Conservation (phyloP, 306 rosid species). For the Castanea mollissima region DNA sequence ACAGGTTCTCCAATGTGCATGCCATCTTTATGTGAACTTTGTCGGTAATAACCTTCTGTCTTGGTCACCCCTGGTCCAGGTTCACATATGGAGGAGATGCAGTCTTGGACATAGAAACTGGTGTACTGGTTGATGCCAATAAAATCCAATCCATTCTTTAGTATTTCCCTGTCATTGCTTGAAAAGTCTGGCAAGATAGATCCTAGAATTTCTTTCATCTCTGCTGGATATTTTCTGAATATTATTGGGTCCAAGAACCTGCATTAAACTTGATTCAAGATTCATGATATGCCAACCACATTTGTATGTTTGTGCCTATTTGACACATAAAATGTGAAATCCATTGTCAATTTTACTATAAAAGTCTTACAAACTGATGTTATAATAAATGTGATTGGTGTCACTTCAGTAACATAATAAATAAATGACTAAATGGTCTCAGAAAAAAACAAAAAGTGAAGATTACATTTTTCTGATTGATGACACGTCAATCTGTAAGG, state of each 20-base stretch:
- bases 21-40: constrained; percentile 38
- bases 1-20: constrained; percentile 56
- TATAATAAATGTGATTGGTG: no score
- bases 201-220: constrained; percentile 55
- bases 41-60: constrained; percentile 54
- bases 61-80: constrained; percentile 45
- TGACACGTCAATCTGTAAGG: no score
- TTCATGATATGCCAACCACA: no score
- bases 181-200: constrained; percentile 53
- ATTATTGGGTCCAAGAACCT: constrained; percentile 78
- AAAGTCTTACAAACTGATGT: no score
- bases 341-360: no score
- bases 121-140: constrained; percentile 77
- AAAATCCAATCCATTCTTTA: constrained; percentile 60
- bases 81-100: constrained; percentile 51
- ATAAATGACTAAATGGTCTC: no score
- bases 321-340: no score
- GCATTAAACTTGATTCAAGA: neutral
- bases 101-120: constrained; percentile 57
- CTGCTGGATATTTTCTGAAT: constrained; percentile 60
- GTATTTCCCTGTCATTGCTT: constrained; percentile 30
- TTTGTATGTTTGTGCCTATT: no score
- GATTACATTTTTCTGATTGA: no score
- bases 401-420: no score
- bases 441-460: no score